Percentiles rank a stretch among this genome's conserved stretches.
Conservation (phyloP, 108 stramenopile genomes). For the Nitzschia palea region DNA sequence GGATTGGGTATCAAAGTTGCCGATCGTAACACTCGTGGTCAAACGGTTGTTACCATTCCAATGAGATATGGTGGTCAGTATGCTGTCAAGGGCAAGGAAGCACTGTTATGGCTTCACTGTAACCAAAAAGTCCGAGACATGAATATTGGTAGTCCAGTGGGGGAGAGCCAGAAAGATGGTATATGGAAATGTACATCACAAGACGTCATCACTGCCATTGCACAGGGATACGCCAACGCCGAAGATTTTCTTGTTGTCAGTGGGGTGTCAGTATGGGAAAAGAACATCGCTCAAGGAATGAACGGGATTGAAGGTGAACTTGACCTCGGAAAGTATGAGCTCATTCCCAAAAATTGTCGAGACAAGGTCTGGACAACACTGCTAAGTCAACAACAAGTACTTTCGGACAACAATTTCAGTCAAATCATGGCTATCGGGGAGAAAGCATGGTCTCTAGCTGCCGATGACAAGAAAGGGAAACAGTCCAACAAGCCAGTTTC, state of each 20-base stretch:
- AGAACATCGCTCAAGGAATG: slow-evolving; percentile 47
- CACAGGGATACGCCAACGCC: slow-evolving; percentile 49
- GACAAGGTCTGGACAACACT: slow-evolving; percentile 49
- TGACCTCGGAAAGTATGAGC: slow-evolving; percentile 58
- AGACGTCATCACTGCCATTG: slow-evolving; percentile 63
- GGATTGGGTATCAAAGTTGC: slow-evolving; percentile 42
- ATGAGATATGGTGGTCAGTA: slow-evolving; percentile 89
- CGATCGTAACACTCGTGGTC: slow-evolving; percentile 25
- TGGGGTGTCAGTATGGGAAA: slow-evolving; percentile 63
- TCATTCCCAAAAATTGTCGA: slow-evolving; percentile 42
- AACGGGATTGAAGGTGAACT: slow-evolving; percentile 69
- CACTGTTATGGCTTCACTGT: slow-evolving; percentile 76
- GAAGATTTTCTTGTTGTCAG: slow-evolving; percentile 78
- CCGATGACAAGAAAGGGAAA: not conserved
- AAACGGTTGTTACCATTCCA: slow-evolving; percentile 41
- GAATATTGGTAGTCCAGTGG: slow-evolving; percentile 48
- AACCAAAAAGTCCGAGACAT: slow-evolving; percentile 46
- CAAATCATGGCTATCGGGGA: slow-evolving; percentile 40
- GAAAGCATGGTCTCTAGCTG: slow-evolving; percentile 56
- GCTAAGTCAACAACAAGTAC: slow-evolving; percentile 49
- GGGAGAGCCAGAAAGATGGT: slow-evolving; percentile 51
- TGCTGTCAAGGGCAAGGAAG: slow-evolving; percentile 50
- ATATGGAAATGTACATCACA: slow-evolving; percentile 75
- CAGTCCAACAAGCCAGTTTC: slow-evolving; percentile 2
- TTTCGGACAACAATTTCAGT: slow-evolving; percentile 49